phyloP scores from a whole-genome alignment of 495 filamentous ascomycete species.

The Melanomma pulvis-pyrius region DNA sequence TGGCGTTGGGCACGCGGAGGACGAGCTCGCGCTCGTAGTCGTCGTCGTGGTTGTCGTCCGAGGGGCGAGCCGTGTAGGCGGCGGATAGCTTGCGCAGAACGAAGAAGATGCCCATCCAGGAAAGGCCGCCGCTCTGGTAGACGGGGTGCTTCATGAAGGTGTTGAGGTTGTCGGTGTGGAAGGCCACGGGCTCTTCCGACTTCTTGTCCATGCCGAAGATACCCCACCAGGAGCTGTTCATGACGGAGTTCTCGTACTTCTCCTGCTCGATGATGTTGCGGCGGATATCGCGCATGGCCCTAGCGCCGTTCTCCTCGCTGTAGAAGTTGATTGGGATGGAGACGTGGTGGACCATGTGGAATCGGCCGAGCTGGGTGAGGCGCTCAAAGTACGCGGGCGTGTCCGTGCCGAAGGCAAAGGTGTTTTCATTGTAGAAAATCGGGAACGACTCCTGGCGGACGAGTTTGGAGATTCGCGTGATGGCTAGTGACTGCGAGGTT shows the following conservation, averaged over 20 bases:
- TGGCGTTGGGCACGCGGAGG: slow-evolving; percentile 13
- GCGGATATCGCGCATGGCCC: neutral
- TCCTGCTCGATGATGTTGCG: slow-evolving; percentile 4
- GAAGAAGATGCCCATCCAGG: slow-evolving; percentile 8
- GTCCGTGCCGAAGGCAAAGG: slow-evolving; percentile 5
- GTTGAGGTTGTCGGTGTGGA: neutral
- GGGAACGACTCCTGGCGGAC: slow-evolving; percentile 10
- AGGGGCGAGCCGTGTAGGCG: neutral
- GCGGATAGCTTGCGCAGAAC: slow-evolving; percentile 15
- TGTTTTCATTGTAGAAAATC: slow-evolving; percentile 26
- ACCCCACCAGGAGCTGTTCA: neutral
- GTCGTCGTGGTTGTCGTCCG: neutral
- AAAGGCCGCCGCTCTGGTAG: neutral
- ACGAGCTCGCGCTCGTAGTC: neutral
- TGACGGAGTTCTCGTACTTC: neutral
- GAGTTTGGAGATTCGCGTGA: slow-evolving; percentile 8
- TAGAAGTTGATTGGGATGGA: slow-evolving; percentile 3
- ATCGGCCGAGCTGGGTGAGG: slow-evolving; percentile 9
- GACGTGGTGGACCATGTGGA: slow-evolving; percentile 17
- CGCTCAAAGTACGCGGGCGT: slow-evolving; percentile 10
- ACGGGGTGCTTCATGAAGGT: neutral
- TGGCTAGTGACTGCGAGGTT: neutral
- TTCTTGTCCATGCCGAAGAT: neutral
- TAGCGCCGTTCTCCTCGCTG: neutral
- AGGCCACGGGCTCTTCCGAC: neutral